Percentiles rank a stretch among this genome's conserved stretches.
Evolutionary conservation across 202 grass and related monocot genomes (phyloP).

Genomic region (Elaeis oleifera): DNA sequence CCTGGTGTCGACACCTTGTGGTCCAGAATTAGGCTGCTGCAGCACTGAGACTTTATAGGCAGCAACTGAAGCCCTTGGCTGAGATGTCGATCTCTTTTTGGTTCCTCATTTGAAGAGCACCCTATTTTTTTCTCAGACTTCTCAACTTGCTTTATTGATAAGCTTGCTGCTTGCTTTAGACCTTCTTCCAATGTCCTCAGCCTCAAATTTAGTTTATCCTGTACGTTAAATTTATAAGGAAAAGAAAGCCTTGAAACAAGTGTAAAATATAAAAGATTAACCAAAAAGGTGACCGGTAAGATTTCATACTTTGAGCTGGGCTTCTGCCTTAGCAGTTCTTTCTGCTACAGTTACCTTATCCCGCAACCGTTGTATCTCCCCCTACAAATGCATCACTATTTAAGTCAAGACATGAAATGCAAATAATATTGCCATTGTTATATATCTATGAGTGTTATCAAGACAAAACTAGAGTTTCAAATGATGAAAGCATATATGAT

Average conservation of each 20-base stretch:
- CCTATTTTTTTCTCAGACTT: constrained; percentile 12
- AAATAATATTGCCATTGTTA: background rate
- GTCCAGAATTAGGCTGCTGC: constrained; percentile 14
- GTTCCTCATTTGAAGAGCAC: background rate
- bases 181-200: constrained; percentile 67
- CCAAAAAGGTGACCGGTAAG: background rate
- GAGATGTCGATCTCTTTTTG: constrained; percentile 43
- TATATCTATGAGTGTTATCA: too few species aligned
- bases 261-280: too few species aligned
- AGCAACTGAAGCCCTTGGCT: constrained; percentile 37
- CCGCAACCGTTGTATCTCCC: constrained; percentile 62
- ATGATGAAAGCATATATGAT: too few species aligned
- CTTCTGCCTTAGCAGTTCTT: constrained; percentile 69
- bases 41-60: constrained; percentile 10
- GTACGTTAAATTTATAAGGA: too few species aligned
- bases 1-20: constrained; percentile 25
- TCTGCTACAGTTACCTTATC: constrained; percentile 62
- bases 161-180: constrained; percentile 27
- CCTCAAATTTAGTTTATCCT: constrained; percentile 80
- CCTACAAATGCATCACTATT: constrained; percentile 33
- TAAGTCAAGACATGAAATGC: background rate
- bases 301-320: constrained; percentile 57
- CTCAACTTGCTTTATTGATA: constrained; percentile 34
- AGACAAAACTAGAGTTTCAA: too few species aligned
- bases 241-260: too few species aligned